A percentile compares a stretch with the other conserved stretches of the same genome.
Evolutionary conservation across 176 grass and related monocot species (phyloP).

Genomic region (Phragmites australis): DNA sequence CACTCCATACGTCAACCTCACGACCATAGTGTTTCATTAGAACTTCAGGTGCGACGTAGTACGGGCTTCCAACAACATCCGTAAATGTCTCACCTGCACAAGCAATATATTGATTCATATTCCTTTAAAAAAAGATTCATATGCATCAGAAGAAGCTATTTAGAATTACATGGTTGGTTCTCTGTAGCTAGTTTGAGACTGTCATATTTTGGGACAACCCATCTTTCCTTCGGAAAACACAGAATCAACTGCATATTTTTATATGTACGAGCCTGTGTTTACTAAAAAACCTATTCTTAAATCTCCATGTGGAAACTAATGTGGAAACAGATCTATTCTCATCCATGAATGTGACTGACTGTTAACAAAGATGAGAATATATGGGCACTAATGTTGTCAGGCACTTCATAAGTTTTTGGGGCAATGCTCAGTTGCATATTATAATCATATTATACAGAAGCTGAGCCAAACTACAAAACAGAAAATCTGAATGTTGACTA

Average conservation of each 20-base stretch:
- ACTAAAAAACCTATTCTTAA: background rate
- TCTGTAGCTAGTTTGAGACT: background rate
- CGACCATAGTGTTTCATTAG: constrained; percentile 62
- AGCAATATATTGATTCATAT: background rate
- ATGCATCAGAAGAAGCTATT: constrained; percentile 5
- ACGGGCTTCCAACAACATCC: constrained; percentile 83
- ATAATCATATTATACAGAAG: background rate
- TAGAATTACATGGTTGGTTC: background rate
- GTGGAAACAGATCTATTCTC: background rate
- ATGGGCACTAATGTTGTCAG: background rate
- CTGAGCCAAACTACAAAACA: background rate
- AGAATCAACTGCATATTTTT: background rate
- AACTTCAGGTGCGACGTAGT: constrained; percentile 82
- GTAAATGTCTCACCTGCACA: constrained; percentile 59
- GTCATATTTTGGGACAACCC: background rate
- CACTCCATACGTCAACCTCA: constrained; percentile 79
- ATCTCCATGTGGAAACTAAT: background rate
- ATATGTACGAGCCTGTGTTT: background rate
- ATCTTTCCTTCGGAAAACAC: background rate
- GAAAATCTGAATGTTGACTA: background rate
- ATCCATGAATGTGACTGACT: background rate
- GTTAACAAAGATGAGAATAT: background rate
- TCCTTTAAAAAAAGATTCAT: too few relatives aligned
- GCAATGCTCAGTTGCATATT: background rate
- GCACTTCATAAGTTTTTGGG: background rate